Evolutionary conservation across 768 basidiomycete genomes (phyloP).

Genomic region (Kwoniella dejecticola): DNA sequence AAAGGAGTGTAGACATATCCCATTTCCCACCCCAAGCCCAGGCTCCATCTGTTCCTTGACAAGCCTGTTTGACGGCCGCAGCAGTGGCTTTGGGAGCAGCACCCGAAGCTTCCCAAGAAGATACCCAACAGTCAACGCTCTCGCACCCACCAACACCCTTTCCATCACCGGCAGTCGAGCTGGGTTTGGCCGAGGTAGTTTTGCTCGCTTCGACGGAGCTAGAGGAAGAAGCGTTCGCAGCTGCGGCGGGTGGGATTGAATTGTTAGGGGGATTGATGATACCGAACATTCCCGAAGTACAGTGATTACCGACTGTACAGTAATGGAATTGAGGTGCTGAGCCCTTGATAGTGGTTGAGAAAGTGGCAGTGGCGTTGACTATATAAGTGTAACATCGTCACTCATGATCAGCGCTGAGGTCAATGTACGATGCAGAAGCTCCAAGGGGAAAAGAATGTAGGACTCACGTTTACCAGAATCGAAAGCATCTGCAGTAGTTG

Average conservation of each 20-base stretch:
- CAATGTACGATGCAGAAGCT: neutral
- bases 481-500: constrained; percentile 28
- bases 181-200: constrained; percentile 18
- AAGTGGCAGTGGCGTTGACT: constrained; percentile 44
- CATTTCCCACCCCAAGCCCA: constrained; percentile 41
- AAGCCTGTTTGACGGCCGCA: constrained; percentile 28
- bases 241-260: neutral
- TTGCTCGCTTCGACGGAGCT: neutral
- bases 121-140: constrained; percentile 37
- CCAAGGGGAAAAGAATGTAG: neutral
- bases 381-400: neutral
- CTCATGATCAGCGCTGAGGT: neutral
- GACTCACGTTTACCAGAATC: constrained; percentile 45
- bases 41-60: constrained; percentile 19
- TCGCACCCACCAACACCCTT: constrained; percentile 19
- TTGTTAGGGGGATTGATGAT: constrained; percentile 30
- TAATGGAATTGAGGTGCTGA: constrained; percentile 36
- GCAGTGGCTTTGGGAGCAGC: constrained; percentile 22
- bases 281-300: constrained; percentile 42
- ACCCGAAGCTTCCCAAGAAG: constrained; percentile 21
- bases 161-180: constrained; percentile 25
- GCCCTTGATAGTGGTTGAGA: constrained; percentile 14
- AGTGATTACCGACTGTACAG: constrained; percentile 40
- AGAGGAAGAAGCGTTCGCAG: neutral
- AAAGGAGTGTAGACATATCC: constrained; percentile 27